Evolutionary conservation across 2,329 filamentous ascomycete species (phyloP), one percentile per base, ranked within the genome.

Genomic region (Fusarium anguioides): DNA sequence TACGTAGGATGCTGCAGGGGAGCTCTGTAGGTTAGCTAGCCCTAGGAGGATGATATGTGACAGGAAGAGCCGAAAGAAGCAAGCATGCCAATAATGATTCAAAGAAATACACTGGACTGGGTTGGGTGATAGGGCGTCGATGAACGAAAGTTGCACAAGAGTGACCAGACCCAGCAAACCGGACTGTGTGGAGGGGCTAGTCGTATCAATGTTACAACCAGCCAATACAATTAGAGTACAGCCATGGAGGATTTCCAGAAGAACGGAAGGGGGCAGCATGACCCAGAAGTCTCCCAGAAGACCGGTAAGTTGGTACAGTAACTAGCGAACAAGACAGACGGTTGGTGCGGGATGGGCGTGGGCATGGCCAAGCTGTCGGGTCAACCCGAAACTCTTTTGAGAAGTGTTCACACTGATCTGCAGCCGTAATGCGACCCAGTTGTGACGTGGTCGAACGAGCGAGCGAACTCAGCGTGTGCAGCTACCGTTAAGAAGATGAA

Each of bases 381-480:
- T 56, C 62, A 66, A 61, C 33, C 53, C 56, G 60, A 65, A 63
- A 68, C 52, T 58, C 56, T 65, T 39, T 66, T 44, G 53, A 68
- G 51, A 42, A 59, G 67, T 39, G 44, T 57, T 68, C 53, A 44
- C 53, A 59, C 56, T 48, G 29, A 66, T 70, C 66, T 40, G 64
- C 64, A 54, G 48, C 66, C 55, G 42, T 56, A 35, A 60, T 72
- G 69, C 61, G 63, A 61, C 70, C 57, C 44, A 61, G 50, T 49
- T 46, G 68, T 72, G 71, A 73, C 63, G 71, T 73, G 71, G 68
- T 71, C 71, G 42, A 72, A 64, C 60, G 52, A 71, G 56, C 40
- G 51, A 66, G 52, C 18, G n/a, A 56, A 26, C 33, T 36, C 14
- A 29, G 18, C 18, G 18, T 29, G 18, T 29, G 35, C 18, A 63